Evolutionary conservation across 208 protist species (phyloP).

Genomic region (Sergeia podlipaevii): DNA sequence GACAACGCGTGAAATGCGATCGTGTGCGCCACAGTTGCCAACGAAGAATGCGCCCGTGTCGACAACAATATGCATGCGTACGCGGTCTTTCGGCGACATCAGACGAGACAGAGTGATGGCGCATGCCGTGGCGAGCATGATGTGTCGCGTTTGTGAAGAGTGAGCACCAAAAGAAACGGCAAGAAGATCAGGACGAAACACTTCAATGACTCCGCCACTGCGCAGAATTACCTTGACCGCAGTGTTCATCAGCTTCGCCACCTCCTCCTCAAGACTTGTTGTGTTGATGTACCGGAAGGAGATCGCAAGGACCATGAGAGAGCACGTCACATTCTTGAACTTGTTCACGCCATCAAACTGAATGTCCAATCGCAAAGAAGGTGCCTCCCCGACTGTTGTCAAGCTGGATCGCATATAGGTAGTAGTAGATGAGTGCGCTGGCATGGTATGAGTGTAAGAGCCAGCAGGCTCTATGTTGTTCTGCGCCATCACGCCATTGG

Average conservation of each 20-base stretch:
- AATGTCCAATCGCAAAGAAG: constrained; percentile 10
- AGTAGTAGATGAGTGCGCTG: too few species aligned
- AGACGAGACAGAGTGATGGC: constrained; percentile 16
- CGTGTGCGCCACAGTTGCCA: constrained; percentile 53
- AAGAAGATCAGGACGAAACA: constrained; percentile 40
- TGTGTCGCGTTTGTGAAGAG: constrained; percentile 16
- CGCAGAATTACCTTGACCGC: constrained; percentile 18
- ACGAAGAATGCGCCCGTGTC: constrained; percentile 53
- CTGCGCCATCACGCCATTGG: too few species aligned
- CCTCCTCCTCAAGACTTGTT: constrained; percentile 15
- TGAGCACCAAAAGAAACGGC: constrained; percentile 56
- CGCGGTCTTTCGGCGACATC: constrained; percentile 1
- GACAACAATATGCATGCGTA: constrained; percentile 23
- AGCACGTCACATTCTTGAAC: constrained; percentile 28
- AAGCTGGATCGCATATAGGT: too few species aligned
- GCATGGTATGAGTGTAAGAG: too few species aligned
- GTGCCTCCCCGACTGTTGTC: not conserved
- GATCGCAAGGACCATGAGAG: constrained; percentile 23
- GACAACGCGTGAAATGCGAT: constrained; percentile 30
- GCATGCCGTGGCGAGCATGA: constrained; percentile 29
- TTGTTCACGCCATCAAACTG: constrained; percentile 8
- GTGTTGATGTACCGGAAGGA: constrained; percentile 22
- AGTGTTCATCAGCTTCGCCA: constrained; percentile 21
- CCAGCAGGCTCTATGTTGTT: too few species aligned
- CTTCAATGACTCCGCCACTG: constrained; percentile 36